Percentiles rank a stretch among this genome's conserved stretches.
phyloP scores from a whole-genome alignment of 2,329 filamentous ascomycete species.

The Cercospora zeae-maydis region DNA sequence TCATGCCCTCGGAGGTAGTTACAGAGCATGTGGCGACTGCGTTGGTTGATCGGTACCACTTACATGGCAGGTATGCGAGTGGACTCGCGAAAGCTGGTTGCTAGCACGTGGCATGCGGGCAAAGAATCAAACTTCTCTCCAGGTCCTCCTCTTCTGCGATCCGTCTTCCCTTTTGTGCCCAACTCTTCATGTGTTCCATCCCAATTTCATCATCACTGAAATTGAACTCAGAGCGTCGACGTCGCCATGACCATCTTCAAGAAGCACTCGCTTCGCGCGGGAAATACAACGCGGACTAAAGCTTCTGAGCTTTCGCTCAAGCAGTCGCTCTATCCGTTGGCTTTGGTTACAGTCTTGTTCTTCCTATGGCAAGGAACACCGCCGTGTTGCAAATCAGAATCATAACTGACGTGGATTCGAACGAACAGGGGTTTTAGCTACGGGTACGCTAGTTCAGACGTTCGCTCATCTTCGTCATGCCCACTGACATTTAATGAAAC shows the following conservation, averaged over 20 bases:
- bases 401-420: not conserved
- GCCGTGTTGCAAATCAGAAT: no score
- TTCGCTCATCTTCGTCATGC: not conserved
- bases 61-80: not conserved
- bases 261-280: slow-evolving; percentile 19
- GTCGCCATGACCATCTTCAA: slow-evolving; percentile 21
- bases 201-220: not conserved
- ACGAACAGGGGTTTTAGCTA: slow-evolving; percentile 2
- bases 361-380: slow-evolving; percentile 53
- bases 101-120: slow-evolving; percentile 2
- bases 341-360: slow-evolving; percentile 63
- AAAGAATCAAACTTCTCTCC: not conserved
- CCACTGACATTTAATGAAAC: not conserved
- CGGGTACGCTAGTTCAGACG: not conserved
- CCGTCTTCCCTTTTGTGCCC: not conserved
- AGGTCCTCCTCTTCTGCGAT: not conserved
- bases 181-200: not conserved
- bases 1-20: not conserved
- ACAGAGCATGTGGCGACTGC: not conserved
- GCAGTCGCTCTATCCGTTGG: slow-evolving; percentile 48
- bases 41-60: not conserved
- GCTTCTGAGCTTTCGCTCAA: slow-evolving; percentile 24
- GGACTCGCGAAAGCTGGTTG: not conserved
- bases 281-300: slow-evolving; percentile 20
- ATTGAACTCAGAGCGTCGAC: not conserved